Conservation (phyloP, 495 filamentous ascomycete genomes). For the Aspergillus homomorphus region DNA sequence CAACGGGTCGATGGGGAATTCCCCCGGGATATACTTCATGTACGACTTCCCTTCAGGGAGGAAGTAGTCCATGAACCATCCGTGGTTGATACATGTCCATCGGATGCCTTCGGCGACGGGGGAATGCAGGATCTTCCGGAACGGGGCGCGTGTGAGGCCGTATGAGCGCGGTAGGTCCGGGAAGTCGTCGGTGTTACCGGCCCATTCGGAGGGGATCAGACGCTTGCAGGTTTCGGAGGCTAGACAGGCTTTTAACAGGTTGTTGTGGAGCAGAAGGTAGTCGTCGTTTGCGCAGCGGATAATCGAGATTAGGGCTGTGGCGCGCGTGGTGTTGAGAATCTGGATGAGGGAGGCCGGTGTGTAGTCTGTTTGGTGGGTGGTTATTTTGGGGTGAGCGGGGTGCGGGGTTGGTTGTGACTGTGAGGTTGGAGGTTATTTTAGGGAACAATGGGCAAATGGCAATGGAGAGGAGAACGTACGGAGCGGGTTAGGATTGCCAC, state of each 20-base stretch:
- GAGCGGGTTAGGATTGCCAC: not conserved
- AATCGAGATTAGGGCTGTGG: conserved; percentile 12
- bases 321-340: conserved; percentile 4
- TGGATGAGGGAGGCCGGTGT: conserved; percentile 2
- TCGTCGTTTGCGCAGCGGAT: conserved; percentile 8
- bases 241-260: conserved; percentile 20
- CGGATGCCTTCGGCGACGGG: conserved; percentile 4
- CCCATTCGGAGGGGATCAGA: conserved; percentile 27
- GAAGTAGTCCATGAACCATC: conserved; percentile 32
- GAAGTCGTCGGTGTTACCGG: conserved; percentile 21
- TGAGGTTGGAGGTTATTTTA: no score
- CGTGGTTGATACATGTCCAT: conserved; percentile 23
- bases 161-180: conserved; percentile 20
- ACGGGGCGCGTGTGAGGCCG: conserved; percentile 12
- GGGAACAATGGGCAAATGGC: not conserved
- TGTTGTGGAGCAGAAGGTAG: conserved; percentile 9
- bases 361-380: conserved; percentile 13
- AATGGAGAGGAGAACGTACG: not conserved
- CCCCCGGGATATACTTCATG: not conserved
- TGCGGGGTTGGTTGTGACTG: not conserved
- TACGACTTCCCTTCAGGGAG: conserved; percentile 11
- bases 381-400: not conserved
- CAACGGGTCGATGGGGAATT: conserved; percentile 10
- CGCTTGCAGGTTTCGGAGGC: conserved; percentile 18
- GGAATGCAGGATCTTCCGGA: conserved; percentile 15